Percentiles rank a stretch among this genome's conserved stretches.
phyloP scores from a whole-genome alignment of 2,329 filamentous ascomycete genomes.

The Arthrinium phaeospermum region DNA sequence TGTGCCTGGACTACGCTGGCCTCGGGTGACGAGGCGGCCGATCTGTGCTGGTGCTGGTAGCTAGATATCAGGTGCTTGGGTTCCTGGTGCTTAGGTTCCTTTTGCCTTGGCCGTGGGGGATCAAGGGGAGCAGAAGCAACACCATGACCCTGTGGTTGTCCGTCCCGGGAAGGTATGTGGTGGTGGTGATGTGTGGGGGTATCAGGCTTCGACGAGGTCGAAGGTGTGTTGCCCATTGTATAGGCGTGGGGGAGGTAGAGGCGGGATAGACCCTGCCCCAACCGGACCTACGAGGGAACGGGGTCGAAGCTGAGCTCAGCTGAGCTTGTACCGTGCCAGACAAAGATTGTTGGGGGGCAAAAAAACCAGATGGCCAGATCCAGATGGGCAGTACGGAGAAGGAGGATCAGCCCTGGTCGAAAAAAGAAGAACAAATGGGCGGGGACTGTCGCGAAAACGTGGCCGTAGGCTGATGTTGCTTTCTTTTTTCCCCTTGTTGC shows the following conservation, averaged over 20 bases:
- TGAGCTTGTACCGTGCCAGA: constrained; percentile 8
- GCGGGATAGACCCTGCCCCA: constrained; percentile 19
- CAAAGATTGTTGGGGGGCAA: constrained; percentile 3
- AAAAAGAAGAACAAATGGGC: constrained; percentile 6
- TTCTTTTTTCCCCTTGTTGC: neutral
- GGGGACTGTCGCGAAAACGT: constrained; percentile 17
- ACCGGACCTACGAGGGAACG: constrained; percentile 7
- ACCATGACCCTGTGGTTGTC: constrained; percentile 24
- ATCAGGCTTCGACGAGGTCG: constrained; percentile 42
- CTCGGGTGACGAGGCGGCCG: constrained; percentile 63
- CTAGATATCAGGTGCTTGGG: constrained; percentile 61
- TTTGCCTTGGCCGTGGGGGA: constrained; percentile 44
- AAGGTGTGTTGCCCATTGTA: constrained; percentile 40
- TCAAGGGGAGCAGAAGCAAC: constrained; percentile 32
- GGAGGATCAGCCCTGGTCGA: constrained; percentile 16
- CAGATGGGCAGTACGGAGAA: constrained; percentile 13
- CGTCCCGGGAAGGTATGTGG: constrained; percentile 35
- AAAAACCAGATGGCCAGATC: neutral
- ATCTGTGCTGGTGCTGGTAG: constrained; percentile 54
- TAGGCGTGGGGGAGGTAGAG: constrained; percentile 15
- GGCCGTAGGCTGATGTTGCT: constrained; percentile 17
- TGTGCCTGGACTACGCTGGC: constrained; percentile 66
- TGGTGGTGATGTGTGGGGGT: constrained; percentile 38
- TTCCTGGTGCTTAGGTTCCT: constrained; percentile 57
- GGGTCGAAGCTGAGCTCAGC: constrained; percentile 20